Evolutionary conservation across 148 eudicot genomes (phyloP).

Genomic region (Silene conica): DNA sequence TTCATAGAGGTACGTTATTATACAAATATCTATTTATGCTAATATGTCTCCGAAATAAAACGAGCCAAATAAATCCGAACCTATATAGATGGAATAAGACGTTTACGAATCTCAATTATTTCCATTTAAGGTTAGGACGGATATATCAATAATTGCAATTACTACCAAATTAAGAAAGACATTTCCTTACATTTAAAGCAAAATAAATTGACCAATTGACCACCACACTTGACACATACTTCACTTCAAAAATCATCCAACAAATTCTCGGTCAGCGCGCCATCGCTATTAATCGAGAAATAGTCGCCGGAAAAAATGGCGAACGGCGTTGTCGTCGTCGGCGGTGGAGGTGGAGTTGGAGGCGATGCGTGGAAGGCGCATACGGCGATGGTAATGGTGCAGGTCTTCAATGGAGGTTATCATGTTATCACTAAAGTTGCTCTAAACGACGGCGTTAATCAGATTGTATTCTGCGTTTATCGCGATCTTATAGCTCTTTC

Average conservation of each 20-base stretch:
- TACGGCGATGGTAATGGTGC: conserved; percentile 59
- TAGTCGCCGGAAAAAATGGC: conserved; percentile 17
- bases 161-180: too few relatives aligned
- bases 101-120: too few relatives aligned
- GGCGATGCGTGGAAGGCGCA: conserved; percentile 64
- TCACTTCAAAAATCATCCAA: background rate
- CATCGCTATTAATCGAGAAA: background rate
- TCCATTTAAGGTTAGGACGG: too few relatives aligned
- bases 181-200: too few relatives aligned
- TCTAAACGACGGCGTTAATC: conserved; percentile 73
- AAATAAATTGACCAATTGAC: too few relatives aligned
- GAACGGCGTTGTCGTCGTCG: conserved; percentile 17
- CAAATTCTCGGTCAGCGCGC: background rate
- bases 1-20: too few relatives aligned
- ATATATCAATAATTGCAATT: too few relatives aligned
- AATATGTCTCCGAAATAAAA: too few relatives aligned
- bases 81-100: too few relatives aligned
- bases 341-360: too few relatives aligned
- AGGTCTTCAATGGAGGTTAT: conserved; percentile 69
- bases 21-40: too few relatives aligned
- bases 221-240: background rate
- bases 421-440: conserved; percentile 83
- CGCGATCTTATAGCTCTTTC: conserved; percentile 75
- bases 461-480: conserved; percentile 73
- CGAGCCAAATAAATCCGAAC: too few relatives aligned